Evolutionary conservation across 2,329 filamentous ascomycete genomes (phyloP), one percentile per base, ranked within the genome.

Genomic region (Hypocrella siamensis): DNA sequence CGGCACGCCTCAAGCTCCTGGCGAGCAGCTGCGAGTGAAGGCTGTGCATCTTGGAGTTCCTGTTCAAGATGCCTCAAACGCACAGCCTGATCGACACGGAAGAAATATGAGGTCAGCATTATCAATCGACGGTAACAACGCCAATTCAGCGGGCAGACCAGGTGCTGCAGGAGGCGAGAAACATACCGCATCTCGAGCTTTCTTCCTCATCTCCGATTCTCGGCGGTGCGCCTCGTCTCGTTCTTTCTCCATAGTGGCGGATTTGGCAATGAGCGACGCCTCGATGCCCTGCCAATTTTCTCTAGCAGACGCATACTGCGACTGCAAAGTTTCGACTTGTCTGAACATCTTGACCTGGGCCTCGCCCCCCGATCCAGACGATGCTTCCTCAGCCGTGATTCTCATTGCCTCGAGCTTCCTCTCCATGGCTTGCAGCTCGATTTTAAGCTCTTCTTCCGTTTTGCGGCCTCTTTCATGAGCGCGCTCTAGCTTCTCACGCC

Each of bases 251-350:
- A 96, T 62, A 31, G 63, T 77, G 4, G 76, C 67, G 9, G 90
- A 67, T 35, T 86, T 73, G 16, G 82, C 74, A 31, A 88, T 69
- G 19, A 98, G 58, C 3, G 82, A 92, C 8, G 80, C 73, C 53
- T 98, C 88, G 38, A 98, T 92, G 1, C 85, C 83, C 49, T 94
- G 86, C 90, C 92, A 98, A 45, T 98, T 98, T 47, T 93, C 84
- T 42, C 83, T 90, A 2, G 90, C 90, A 33, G 92, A 76, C 1
- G 85, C 76, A 54, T 98, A 93, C 51, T 98, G 92, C 6, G 82
- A 90, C 54, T 98, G 90, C 24, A 98, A 59, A 1, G 83, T 94
- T 58, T 98, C 90, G 33, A 98, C 80, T 54, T 98, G 92, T 26
- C 90, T 75, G 27, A 96, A 63, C 26, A 96, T 64, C 52, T 94